These are phyloP conservation scores for Mycena maculata DNA, from an alignment of 768 basidiomycete genomes.

Conservation along the genomic window DNA sequence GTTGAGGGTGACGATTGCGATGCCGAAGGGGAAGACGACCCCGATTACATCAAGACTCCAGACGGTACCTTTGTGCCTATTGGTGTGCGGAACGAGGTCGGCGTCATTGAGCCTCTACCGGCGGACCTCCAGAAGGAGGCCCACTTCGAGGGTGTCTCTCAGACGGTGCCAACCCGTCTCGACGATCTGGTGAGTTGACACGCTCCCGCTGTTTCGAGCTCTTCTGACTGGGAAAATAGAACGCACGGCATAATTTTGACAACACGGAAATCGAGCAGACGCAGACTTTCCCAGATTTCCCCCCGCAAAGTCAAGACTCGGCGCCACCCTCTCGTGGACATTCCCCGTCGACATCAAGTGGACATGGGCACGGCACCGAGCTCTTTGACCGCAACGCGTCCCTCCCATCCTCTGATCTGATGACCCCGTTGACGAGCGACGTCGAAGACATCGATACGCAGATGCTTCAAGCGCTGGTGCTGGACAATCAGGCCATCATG, in stretches of 20 bases:
- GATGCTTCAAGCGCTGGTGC: conserved; percentile 44
- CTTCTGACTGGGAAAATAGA: conserved; percentile 22
- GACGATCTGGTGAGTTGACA: conserved; percentile 62
- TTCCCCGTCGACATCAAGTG: conserved; percentile 20
- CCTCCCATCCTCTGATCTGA: conserved; percentile 37
- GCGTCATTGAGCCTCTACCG: conserved; percentile 60
- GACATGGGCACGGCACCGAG: neutral
- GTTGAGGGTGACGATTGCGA: conserved; percentile 64
- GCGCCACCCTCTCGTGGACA: conserved; percentile 33
- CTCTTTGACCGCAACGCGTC: conserved; percentile 29
- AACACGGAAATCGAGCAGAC: conserved; percentile 59
- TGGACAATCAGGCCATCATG: conserved; percentile 30
- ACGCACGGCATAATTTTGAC: conserved; percentile 32
- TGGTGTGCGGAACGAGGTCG: conserved; percentile 68
- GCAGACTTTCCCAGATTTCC: conserved; percentile 52
- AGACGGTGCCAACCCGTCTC: conserved; percentile 64
- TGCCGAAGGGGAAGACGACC: conserved; percentile 71
- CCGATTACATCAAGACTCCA: conserved; percentile 51
- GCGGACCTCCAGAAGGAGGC: conserved; percentile 50
- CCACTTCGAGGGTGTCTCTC: conserved; percentile 63
- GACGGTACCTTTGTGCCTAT: conserved; percentile 59
- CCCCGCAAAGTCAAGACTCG: conserved; percentile 37
- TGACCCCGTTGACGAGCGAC: conserved; percentile 30
- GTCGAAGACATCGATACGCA: conserved; percentile 41
- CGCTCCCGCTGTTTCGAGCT: neutral